Evolutionary conservation across 2,329 filamentous ascomycete species (phyloP).

Genomic region (Knufia petricola): DNA sequence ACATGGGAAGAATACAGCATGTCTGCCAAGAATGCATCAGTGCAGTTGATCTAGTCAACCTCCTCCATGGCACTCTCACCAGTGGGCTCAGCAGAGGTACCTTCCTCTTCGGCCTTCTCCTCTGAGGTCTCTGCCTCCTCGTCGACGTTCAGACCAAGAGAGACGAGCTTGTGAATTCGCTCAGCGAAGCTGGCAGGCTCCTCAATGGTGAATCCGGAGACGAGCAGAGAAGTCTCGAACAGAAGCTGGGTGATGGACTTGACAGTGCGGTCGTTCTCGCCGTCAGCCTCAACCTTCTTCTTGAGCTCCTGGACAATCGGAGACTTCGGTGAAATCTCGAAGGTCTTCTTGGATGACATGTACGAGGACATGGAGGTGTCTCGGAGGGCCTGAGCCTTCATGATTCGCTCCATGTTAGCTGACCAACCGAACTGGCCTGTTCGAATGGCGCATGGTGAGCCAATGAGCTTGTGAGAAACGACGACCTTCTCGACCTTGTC

Average conservation of each 20-base stretch:
- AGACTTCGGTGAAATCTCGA: conserved; percentile 99
- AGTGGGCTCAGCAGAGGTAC: conserved; percentile 51
- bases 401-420: conserved; percentile 99
- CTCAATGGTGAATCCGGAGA: conserved; percentile 98
- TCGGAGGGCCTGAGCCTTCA: conserved; percentile 99
- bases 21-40: background rate
- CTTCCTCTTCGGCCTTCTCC: conserved; percentile 47
- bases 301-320: conserved; percentile 97
- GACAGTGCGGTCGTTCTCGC: conserved; percentile 97
- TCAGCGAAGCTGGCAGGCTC: conserved; percentile 96
- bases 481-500: conserved; percentile 99
- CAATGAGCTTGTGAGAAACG: conserved; percentile 92
- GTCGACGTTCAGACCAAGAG: conserved; percentile 93
- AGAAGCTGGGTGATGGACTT: conserved; percentile 98
- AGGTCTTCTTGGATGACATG: conserved; percentile 99
- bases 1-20: conserved; percentile 14
- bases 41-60: conserved; percentile 72
- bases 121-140: conserved; percentile 69
- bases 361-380: conserved; percentile 99
- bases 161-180: conserved; percentile 99
- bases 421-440: conserved; percentile 99
- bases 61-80: conserved; percentile 99
- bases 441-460: conserved; percentile 94
- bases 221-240: conserved; percentile 96
- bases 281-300: conserved; percentile 96